Base-by-base conservation (phyloP, 192 early-diverging fungal species). In the Rhizoclosmatium globosum region DNA sequence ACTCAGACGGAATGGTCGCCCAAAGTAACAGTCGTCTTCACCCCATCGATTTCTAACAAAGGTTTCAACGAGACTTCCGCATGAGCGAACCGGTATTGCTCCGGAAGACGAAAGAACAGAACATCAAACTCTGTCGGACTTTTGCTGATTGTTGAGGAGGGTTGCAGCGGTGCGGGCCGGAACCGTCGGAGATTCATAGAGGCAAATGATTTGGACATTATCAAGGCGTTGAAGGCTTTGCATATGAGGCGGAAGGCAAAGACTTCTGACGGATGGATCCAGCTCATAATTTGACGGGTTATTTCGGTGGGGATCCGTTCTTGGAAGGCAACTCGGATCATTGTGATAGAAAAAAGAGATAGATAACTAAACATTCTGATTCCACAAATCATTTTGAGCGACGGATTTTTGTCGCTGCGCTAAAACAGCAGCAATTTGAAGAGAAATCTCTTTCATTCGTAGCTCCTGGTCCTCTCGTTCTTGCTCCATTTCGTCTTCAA, bases 371-470 rank as follows among this genome's bases (percentile, higher is more conserved):
- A 31, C 31, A 58, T n/a, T 7, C 39, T 68, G 46, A 42, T 66
- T 77, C 59, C 74, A 43, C 48, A 73, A 60, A 41, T 79, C 43
- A 59, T 46, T 62, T 57, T 66, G 59, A n/a, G 6, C 41, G 56
- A 39, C 42, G 4, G 56, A 17, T 46, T 50, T 73, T 46, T 76
- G 45, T 72, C 74, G 45, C 64, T 64, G 64, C 11, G 73, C 76
- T 17, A 88, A 44, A 11, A 88, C 67, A 4, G 65, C 53, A 38
- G 64, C 47, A 44, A 88, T 88, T 43, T 83, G 82, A 13, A 84
- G 56, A 31, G 85, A 80, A 47, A 88, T 70, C 50, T 88, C 87
- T 66, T 82, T 84, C 87, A 88, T 88, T 71, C 85, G 71, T 21
- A 83, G 58, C 38, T 62, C 65, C 23, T 74, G 64, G 23, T 85